A percentile compares a stretch with the other conserved stretches of the same genome.
Conservation (phyloP, 2,329 filamentous ascomycete genomes). For the Trichophyton equinum region DNA sequence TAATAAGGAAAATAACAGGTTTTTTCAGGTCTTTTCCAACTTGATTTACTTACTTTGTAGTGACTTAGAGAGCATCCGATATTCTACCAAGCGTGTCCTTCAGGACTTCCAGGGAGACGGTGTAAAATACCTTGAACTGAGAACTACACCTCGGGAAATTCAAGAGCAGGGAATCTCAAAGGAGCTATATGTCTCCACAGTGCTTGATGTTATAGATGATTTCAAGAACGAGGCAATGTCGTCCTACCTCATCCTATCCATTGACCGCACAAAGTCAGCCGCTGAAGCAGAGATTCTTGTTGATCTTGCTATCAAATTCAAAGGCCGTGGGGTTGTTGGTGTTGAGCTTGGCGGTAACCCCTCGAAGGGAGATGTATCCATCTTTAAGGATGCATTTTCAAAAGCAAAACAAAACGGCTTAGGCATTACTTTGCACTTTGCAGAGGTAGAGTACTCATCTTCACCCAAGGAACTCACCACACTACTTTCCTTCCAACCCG, state of each 20-base stretch:
- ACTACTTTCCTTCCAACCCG: slow-evolving; percentile 53
- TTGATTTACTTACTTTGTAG: slow-evolving; percentile 69
- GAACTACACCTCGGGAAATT: slow-evolving; percentile 62
- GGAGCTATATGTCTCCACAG: slow-evolving; percentile 50
- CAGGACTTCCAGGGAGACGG: slow-evolving; percentile 56
- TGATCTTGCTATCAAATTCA: slow-evolving; percentile 47
- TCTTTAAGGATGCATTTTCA: slow-evolving; percentile 48
- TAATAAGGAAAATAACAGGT: slow-evolving; percentile 35
- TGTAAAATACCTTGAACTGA: slow-evolving; percentile 64
- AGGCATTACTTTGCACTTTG: slow-evolving; percentile 64
- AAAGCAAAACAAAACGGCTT: slow-evolving; percentile 45
- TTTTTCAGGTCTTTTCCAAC: slow-evolving; percentile 65
- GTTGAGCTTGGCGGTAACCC: slow-evolving; percentile 73
- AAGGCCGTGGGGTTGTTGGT: slow-evolving; percentile 49
- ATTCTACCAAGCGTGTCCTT: slow-evolving; percentile 54
- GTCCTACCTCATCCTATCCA: slow-evolving; percentile 56
- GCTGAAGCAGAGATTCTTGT: slow-evolving; percentile 52
- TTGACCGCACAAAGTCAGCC: slow-evolving; percentile 54
- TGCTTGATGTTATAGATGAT: slow-evolving; percentile 51
- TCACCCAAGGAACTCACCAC: slow-evolving; percentile 48
- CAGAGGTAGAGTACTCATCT: slow-evolving; percentile 50
- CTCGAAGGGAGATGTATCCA: slow-evolving; percentile 45
- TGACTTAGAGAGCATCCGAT: slow-evolving; percentile 45
- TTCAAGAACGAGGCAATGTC: slow-evolving; percentile 43
- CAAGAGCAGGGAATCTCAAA: slow-evolving; percentile 43